phyloP scores from a whole-genome alignment of 2,329 filamentous ascomycete species.

The Microdochium trichocladiopsis region DNA sequence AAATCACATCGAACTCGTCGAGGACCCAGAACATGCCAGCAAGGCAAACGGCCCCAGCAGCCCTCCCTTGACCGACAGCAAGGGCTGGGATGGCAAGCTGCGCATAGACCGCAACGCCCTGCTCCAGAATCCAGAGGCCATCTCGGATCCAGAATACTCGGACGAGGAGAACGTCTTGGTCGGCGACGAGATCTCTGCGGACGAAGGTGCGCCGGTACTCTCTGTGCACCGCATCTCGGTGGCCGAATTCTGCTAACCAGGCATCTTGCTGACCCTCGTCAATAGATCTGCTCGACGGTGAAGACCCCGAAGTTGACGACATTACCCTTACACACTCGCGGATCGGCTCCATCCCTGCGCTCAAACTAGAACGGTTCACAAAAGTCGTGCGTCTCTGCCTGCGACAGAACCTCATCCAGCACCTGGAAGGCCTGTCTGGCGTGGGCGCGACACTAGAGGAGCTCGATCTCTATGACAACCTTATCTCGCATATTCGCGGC shows the following conservation, averaged over 20 bases:
- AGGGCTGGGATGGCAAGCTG: conserved; percentile 80
- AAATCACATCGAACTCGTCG: conserved; percentile 41
- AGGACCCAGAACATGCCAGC: conserved; percentile 28
- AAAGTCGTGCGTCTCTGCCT: conserved; percentile 75
- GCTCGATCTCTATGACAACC: conserved; percentile 93
- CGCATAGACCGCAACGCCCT: conserved; percentile 63
- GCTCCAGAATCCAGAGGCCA: conserved; percentile 70
- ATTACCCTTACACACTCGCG: conserved; percentile 89
- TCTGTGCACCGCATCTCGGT: neutral
- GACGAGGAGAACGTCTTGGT: conserved; percentile 63
- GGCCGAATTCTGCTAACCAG: neutral
- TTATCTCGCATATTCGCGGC: conserved; percentile 79
- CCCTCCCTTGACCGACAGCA: conserved; percentile 48
- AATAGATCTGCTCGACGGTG: conserved; percentile 53
- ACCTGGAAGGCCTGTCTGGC: conserved; percentile 65
- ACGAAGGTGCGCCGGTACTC: conserved; percentile 64
- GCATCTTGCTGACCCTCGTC: neutral
- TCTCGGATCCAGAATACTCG: conserved; percentile 81
- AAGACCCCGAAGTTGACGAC: conserved; percentile 59
- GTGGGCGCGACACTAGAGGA: conserved; percentile 67
- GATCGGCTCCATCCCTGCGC: conserved; percentile 66
- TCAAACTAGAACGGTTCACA: conserved; percentile 78
- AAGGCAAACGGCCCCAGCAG: conserved; percentile 38
- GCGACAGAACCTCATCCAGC: conserved; percentile 82
- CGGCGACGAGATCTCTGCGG: conserved; percentile 70